phyloP scores from a whole-genome alignment of 768 basidiomycete genomes.

The Cyathus striatus region DNA sequence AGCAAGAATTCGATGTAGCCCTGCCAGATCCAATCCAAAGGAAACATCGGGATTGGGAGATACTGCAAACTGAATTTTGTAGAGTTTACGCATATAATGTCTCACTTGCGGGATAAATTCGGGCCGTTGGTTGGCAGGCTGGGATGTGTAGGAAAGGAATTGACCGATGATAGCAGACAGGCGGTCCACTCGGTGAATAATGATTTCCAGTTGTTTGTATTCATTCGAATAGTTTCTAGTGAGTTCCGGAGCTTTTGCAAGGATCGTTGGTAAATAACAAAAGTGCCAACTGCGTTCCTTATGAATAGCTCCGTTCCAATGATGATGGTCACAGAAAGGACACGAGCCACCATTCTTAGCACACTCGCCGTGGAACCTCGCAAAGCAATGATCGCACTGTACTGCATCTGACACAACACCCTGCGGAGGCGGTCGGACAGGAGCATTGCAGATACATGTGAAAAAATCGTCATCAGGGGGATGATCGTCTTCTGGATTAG shows the following conservation, averaged over 20 bases:
- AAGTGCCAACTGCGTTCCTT: conserved; percentile 84
- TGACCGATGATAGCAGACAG: conserved; percentile 72
- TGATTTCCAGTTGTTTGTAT: conserved; percentile 75
- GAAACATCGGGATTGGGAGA: conserved; percentile 77
- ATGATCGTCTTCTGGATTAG: conserved; percentile 71
- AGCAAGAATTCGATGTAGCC: conserved; percentile 76
- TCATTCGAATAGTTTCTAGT: conserved; percentile 75
- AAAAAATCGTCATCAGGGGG: conserved; percentile 79
- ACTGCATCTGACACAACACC: conserved; percentile 78
- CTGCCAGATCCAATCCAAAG: conserved; percentile 78
- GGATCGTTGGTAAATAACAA: conserved; percentile 69
- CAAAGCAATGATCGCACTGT: conserved; percentile 86
- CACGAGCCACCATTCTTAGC: conserved; percentile 88
- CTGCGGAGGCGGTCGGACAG: conserved; percentile 76
- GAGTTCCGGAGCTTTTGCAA: conserved; percentile 71
- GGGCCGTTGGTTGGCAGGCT: conserved; percentile 63
- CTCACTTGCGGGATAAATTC: conserved; percentile 80
- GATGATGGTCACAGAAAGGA: conserved; percentile 87
- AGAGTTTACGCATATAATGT: conserved; percentile 88
- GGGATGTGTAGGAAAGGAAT: conserved; percentile 70
- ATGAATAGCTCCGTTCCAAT: conserved; percentile 83
- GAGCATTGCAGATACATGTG: conserved; percentile 75
- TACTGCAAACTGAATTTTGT: conserved; percentile 86
- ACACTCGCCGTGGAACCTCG: conserved; percentile 80
- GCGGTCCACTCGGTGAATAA: conserved; percentile 76